Conservation (phyloP, 352 stramenopile species). For the Pythium grandisporangium region DNA sequence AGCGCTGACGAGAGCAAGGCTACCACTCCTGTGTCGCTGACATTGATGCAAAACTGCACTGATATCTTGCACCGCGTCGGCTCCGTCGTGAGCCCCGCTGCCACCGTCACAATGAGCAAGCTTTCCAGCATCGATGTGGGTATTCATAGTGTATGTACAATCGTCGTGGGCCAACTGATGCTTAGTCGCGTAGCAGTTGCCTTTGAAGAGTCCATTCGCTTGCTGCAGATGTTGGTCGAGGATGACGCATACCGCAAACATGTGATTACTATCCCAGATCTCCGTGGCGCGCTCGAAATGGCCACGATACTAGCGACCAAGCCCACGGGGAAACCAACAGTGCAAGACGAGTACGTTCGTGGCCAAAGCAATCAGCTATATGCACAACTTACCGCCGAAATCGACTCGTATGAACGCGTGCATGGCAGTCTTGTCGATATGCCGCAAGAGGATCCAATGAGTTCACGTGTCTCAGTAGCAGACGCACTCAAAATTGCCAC, state of each 20-base stretch:
- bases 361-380: slow-evolving; percentile 32
- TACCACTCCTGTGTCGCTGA: neutral
- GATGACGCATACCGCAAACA: slow-evolving; percentile 7
- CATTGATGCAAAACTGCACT: neutral
- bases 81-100: slow-evolving; percentile 14
- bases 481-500: slow-evolving; percentile 12
- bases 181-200: slow-evolving; percentile 44
- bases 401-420: slow-evolving; percentile 36
- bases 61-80: slow-evolving; percentile 15
- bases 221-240: slow-evolving; percentile 59
- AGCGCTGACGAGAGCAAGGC: neutral
- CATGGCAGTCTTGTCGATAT: slow-evolving; percentile 49
- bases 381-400: slow-evolving; percentile 24
- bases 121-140: no score
- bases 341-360: slow-evolving; percentile 32
- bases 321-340: slow-evolving; percentile 19
- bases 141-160: no score
- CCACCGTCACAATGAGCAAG: no score
- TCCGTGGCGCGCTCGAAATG: slow-evolving; percentile 56
- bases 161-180: slow-evolving; percentile 41
- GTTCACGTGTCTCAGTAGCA: slow-evolving; percentile 3
- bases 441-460: slow-evolving; percentile 13
- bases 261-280: slow-evolving; percentile 24
- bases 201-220: slow-evolving; percentile 37
- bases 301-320: slow-evolving; percentile 19